A percentile compares a stretch with the other conserved stretches of the same genome.
These are phyloP conservation scores for Zasmidium citrigriseum DNA, from an alignment of 2,329 filamentous ascomycete genomes.

Conservation along the genomic window DNA sequence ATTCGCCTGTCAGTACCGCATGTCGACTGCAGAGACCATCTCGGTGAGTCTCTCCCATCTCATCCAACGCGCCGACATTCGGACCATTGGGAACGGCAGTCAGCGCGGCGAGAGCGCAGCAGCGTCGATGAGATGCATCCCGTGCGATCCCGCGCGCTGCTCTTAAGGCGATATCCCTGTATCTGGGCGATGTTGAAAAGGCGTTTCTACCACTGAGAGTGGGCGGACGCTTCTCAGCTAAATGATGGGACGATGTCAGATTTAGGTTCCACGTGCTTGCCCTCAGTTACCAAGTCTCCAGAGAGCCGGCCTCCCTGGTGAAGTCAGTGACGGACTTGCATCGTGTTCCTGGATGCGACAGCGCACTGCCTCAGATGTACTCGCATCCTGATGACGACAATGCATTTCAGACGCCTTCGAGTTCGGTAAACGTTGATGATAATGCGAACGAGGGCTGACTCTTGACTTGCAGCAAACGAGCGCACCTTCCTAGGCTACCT, in stretches of 20 bases:
- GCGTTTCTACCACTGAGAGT: neutral
- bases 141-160: neutral
- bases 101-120: no score
- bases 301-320: neutral
- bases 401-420: no score
- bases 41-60: slow-evolving; percentile 47
- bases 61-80: neutral
- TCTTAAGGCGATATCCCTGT: no score
- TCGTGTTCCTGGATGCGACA: neutral
- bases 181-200: no score
- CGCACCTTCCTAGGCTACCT: slow-evolving; percentile 74
- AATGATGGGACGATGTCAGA: neutral
- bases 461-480: slow-evolving; percentile 61
- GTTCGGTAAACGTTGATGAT: no score
- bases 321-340: neutral
- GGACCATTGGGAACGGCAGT: neutral
- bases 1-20: slow-evolving; percentile 54
- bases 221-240: no score
- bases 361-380: neutral
- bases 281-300: neutral
- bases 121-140: neutral
- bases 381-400: neutral
- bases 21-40: slow-evolving; percentile 55
- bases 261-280: neutral
- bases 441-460: slow-evolving; percentile 1